Evolutionary conservation across 2,329 filamentous ascomycete species (phyloP), one percentile per base, ranked within the genome.

Genomic region (Rhexocercosporidium sp.): DNA sequence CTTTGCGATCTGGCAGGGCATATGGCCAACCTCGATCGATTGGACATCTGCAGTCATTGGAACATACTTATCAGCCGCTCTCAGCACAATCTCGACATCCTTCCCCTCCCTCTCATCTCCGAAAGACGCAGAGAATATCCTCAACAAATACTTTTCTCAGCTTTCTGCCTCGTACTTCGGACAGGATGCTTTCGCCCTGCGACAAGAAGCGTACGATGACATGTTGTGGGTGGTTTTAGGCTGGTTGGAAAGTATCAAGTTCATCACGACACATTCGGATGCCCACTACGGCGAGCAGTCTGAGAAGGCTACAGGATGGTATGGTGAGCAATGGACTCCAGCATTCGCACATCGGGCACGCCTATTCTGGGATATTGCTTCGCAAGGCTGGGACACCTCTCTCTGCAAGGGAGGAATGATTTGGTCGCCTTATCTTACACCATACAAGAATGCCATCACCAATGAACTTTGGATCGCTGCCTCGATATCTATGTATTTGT

Each of bases 371-470:
- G 91, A 94, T 34, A 81, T 97, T 44, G 92, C 92, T 5, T 85
- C 88, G 5, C 81, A 85, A 12, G 93, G 95, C 5, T 98, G 94
- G 93, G 92, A 96, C 75, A 91, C 87, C 25, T 84, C 83, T 27
- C 85, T 97, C 5, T 98, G 95, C 74, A 86, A 86, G 4, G 95
- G 95, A 25, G 95, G 95, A 53, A 96, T 98, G 92, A 86, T 89
- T 16, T 98, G 95, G 95, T 96, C 92, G 72, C 93, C 93, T 2
- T 86, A 88, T 41, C 81, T 95, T 31, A 79, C 85, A 46, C 93
- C 94, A 0, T 98, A 97, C 82, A 98, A 97, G 77, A 98, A 98
- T 75, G 93, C 95, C 70, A 96, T 98, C 74, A 98, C 95, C 34
- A 97, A 97, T 75, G 89, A 97, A 77, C 86, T 97, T 0, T 97